These are phyloP conservation scores for Suillus ampliporus DNA, from an alignment of 768 basidiomycete species.

Conservation along the genomic window DNA sequence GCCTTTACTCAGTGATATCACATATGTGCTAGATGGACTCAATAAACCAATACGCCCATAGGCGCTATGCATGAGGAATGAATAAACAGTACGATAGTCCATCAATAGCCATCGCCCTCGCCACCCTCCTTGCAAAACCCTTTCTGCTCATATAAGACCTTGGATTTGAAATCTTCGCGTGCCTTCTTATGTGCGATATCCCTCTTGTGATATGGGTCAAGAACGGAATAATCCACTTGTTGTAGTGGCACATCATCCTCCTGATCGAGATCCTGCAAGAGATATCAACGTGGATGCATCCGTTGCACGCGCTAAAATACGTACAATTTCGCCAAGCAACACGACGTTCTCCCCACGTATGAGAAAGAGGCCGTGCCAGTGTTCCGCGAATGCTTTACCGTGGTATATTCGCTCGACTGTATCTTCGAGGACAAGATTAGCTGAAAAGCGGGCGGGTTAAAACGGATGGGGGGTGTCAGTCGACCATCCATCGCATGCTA, in stretches of 20 bases:
- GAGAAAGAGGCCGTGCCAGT: constrained; percentile 87
- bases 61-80: constrained; percentile 11
- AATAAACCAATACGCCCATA: constrained; percentile 9
- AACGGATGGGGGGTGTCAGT: constrained; percentile 7
- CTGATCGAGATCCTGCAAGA: constrained; percentile 80
- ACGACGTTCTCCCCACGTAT: constrained; percentile 99
- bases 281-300: constrained; percentile 4
- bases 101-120: constrained; percentile 93
- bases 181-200: constrained; percentile 77
- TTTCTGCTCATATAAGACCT: constrained; percentile 80
- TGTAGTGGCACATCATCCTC: constrained; percentile 87
- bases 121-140: constrained; percentile 96
- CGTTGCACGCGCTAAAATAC: constrained; percentile 36
- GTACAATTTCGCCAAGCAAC: constrained; percentile 92
- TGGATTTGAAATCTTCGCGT: constrained; percentile 83
- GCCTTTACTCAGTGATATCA: constrained; percentile 13
- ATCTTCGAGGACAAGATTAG: constrained; percentile 96
- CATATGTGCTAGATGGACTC: constrained; percentile 10
- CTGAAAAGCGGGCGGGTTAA: constrained; percentile 46
- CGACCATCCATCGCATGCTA: constrained; percentile 1
- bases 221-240: constrained; percentile 72
- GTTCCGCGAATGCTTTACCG: constrained; percentile 85
- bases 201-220: constrained; percentile 74
- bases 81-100: constrained; percentile 20
- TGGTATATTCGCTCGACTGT: constrained; percentile 96